Conservation (phyloP, 495 filamentous ascomycete genomes). For the Sabuloglossum arenarium region DNA sequence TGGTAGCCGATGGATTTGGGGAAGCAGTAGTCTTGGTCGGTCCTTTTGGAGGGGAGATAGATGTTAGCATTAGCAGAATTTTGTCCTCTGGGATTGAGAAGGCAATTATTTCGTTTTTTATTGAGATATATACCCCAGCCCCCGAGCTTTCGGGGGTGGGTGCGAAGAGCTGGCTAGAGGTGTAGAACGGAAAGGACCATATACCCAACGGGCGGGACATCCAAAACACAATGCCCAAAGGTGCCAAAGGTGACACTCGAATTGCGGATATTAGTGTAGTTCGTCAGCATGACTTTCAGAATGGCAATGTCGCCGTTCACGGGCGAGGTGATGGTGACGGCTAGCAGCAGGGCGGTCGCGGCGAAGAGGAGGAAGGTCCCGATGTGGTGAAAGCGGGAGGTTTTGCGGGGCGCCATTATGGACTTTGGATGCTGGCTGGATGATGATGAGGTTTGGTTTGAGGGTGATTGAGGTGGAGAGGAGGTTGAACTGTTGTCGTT, state of each 20-base stretch:
- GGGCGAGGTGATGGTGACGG: conserved; percentile 36
- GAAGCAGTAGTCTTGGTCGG: conserved; percentile 23
- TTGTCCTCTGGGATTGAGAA: too few species aligned
- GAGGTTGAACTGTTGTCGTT: background rate
- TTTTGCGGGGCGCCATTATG: conserved; percentile 6
- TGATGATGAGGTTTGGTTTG: background rate
- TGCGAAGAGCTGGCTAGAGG: too few species aligned
- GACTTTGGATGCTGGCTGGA: background rate
- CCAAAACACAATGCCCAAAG: conserved; percentile 32
- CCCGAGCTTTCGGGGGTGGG: too few species aligned
- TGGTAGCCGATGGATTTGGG: conserved; percentile 29
- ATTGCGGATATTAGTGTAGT: conserved; percentile 12
- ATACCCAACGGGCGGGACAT: conserved; percentile 10
- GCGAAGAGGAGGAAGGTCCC: conserved; percentile 36
- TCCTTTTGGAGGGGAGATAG: conserved; percentile 6
- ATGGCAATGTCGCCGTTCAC: conserved; percentile 30
- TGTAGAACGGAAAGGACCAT: background rate
- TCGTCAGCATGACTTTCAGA: conserved; percentile 26
- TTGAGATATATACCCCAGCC: too few species aligned
- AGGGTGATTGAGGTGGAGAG: background rate
- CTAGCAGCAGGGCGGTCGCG: conserved; percentile 30
- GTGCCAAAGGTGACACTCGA: conserved; percentile 29
- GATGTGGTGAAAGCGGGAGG: conserved; percentile 32
- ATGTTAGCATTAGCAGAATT: background rate
- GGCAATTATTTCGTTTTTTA: too few species aligned